These are phyloP conservation scores for Gnomoniopsis sp. DNA, from an alignment of 2,329 filamentous ascomycete species.

Conservation along the genomic window DNA sequence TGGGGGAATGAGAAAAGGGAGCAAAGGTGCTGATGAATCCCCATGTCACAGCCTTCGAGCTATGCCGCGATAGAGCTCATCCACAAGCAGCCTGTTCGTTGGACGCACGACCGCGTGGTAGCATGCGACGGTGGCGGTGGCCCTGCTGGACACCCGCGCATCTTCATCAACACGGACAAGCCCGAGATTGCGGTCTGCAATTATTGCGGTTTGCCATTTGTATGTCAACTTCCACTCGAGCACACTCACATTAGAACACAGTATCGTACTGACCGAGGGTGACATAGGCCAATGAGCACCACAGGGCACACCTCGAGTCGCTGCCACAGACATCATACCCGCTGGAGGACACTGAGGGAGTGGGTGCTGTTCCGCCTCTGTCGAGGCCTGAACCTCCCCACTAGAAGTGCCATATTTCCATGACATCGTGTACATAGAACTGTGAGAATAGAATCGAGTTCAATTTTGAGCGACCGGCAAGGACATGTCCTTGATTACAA, in stretches of 20 bases:
- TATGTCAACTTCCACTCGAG: slow-evolving; percentile 46
- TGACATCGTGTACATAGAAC: slow-evolving; percentile 8
- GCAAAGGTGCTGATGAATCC: slow-evolving; percentile 25
- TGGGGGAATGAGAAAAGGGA: not conserved
- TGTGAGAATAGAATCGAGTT: not conserved
- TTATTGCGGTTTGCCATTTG: slow-evolving; percentile 92
- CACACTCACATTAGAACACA: not conserved
- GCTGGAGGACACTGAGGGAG: slow-evolving; percentile 44
- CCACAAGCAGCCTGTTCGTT: slow-evolving; percentile 90
- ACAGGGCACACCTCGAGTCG: slow-evolving; percentile 80
- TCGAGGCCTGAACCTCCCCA: slow-evolving; percentile 14
- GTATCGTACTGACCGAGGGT: not conserved
- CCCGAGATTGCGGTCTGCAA: slow-evolving; percentile 85
- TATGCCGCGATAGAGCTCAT: slow-evolving; percentile 91
- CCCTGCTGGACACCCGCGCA: slow-evolving; percentile 80
- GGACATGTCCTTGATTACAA: not conserved
- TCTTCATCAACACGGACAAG: slow-evolving; percentile 99
- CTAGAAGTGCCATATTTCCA: not conserved
- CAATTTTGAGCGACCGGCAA: not conserved
- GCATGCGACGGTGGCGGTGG: slow-evolving; percentile 92
- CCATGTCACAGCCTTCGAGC: slow-evolving; percentile 68
- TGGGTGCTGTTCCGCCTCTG: slow-evolving; percentile 22
- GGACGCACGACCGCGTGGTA: slow-evolving; percentile 79
- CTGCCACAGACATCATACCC: slow-evolving; percentile 80
- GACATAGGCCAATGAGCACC: slow-evolving; percentile 79